A percentile compares a stretch with the other conserved stretches of the same genome.
Evolutionary conservation across 768 basidiomycete genomes (phyloP).

Genomic region (Mycena kentingensis): DNA sequence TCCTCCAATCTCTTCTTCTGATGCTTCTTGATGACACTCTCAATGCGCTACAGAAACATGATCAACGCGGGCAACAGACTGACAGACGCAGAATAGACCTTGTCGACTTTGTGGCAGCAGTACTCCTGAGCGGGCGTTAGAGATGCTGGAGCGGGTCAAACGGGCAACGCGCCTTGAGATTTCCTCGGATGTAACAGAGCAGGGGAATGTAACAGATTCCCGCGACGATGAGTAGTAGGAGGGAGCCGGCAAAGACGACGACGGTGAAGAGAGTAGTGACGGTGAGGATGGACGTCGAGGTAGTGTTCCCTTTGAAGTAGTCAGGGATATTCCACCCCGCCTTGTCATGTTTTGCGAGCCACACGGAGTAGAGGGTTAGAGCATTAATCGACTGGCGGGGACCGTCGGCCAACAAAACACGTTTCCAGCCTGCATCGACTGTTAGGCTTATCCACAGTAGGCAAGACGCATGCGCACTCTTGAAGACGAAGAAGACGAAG

Average conservation of each 20-base stretch:
- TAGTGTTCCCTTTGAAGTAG: constrained; percentile 76
- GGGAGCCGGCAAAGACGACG: constrained; percentile 80
- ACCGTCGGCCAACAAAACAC: constrained; percentile 87
- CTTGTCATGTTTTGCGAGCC: constrained; percentile 41
- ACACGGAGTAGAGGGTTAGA: constrained; percentile 94
- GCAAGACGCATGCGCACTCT: constrained; percentile 54
- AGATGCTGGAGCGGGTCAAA: constrained; percentile 1
- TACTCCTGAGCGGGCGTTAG: constrained; percentile 65
- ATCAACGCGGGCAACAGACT: constrained; percentile 10
- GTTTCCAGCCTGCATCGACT: constrained; percentile 70
- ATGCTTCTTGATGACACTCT: constrained; percentile 89
- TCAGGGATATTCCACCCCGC: constrained; percentile 71
- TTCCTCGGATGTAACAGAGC: constrained; percentile 93
- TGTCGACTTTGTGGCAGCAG: constrained; percentile 98
- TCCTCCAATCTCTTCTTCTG: constrained; percentile 83
- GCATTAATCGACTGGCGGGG: constrained; percentile 98
- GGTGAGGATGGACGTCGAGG: constrained; percentile 81
- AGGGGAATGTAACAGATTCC: constrained; percentile 92
- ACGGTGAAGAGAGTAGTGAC: constrained; percentile 91
- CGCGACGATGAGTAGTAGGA: constrained; percentile 80
- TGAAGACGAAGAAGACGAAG: constrained; percentile 99
- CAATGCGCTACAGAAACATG: constrained; percentile 68
- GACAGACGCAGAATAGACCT: constrained; percentile 48
- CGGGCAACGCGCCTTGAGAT: constrained; percentile 72
- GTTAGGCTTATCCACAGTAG: not conserved